Evolutionary conservation across 768 basidiomycete genomes (phyloP).

Genomic region (Pisolithus albus): DNA sequence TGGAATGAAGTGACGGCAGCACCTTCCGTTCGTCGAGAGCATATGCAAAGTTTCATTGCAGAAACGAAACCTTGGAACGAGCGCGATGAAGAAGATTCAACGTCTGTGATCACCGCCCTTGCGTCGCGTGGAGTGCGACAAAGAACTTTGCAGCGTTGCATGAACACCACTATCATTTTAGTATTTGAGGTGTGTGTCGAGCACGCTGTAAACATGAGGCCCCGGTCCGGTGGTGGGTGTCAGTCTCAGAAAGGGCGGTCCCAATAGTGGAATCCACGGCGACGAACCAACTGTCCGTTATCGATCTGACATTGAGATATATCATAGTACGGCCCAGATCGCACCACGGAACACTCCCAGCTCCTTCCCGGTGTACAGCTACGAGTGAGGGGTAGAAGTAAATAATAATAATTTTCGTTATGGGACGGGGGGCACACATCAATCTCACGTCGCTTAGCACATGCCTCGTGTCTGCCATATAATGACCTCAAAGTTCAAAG

Average conservation of each 20-base stretch:
- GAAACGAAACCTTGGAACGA: too few relatives aligned
- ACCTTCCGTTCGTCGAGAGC: too few relatives aligned
- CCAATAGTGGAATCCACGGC: slow-evolving; percentile 7
- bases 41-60: too few relatives aligned
- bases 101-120: too few relatives aligned
- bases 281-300: not conserved
- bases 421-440: slow-evolving; percentile 11
- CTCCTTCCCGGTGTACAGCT: not conserved
- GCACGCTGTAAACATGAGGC: slow-evolving; percentile 25
- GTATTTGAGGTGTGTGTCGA: not conserved
- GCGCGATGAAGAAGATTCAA: too few relatives aligned
- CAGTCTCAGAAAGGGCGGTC: slow-evolving; percentile 14
- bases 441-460: slow-evolving; percentile 28
- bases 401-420: slow-evolving; percentile 10
- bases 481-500: slow-evolving; percentile 19
- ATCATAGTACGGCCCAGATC: not conserved
- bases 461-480: slow-evolving; percentile 31
- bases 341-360: not conserved
- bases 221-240: slow-evolving; percentile 12
- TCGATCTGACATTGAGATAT: not conserved
- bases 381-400: too few relatives aligned
- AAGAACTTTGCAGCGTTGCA: too few relatives aligned
- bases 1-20: too few relatives aligned
- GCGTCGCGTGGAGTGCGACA: too few relatives aligned
- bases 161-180: not conserved